A percentile compares a stretch with the other conserved stretches of the same genome.
phyloP scores from a whole-genome alignment of 495 filamentous ascomycete genomes.

The Cladorrhinum samala region DNA sequence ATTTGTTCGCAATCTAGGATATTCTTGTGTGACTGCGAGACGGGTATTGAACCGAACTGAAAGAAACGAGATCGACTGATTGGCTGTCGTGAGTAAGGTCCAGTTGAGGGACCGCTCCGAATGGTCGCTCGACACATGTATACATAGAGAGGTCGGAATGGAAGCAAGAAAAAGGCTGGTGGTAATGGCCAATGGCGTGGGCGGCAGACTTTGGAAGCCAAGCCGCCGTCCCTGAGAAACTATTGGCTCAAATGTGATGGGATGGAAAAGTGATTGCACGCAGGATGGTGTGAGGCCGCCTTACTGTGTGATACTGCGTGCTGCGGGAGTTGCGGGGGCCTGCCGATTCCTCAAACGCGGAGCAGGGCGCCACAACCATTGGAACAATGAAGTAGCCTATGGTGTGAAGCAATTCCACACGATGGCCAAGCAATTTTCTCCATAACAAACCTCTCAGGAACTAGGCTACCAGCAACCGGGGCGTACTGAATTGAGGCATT shows the following conservation, averaged over 20 bases:
- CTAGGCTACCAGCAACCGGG: neutral
- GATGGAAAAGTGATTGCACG: neutral
- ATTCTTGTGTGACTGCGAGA: too few species aligned
- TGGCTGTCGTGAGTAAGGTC: neutral
- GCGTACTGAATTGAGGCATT: neutral
- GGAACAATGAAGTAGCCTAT: neutral
- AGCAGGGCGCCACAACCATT: neutral
- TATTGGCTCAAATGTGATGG: neutral
- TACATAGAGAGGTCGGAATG: neutral
- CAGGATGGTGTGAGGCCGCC: conserved; percentile 6
- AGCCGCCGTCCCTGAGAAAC: neutral
- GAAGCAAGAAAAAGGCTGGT: neutral
- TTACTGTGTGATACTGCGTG: neutral
- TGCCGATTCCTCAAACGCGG: neutral
- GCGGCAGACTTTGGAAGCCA: neutral
- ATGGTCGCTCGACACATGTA: too few species aligned
- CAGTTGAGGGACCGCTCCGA: neutral
- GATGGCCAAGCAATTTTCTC: neutral
- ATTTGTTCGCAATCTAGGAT: neutral
- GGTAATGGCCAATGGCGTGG: neutral
- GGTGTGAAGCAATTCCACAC: neutral
- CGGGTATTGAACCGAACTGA: too few species aligned
- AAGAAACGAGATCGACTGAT: neutral
- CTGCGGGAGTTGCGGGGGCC: neutral
- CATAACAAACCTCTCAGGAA: neutral